Percentiles rank a stretch among this genome's conserved stretches.
These are phyloP conservation scores for Hygrocybe punicea DNA, from an alignment of 768 basidiomycete genomes.

Conservation along the genomic window DNA sequence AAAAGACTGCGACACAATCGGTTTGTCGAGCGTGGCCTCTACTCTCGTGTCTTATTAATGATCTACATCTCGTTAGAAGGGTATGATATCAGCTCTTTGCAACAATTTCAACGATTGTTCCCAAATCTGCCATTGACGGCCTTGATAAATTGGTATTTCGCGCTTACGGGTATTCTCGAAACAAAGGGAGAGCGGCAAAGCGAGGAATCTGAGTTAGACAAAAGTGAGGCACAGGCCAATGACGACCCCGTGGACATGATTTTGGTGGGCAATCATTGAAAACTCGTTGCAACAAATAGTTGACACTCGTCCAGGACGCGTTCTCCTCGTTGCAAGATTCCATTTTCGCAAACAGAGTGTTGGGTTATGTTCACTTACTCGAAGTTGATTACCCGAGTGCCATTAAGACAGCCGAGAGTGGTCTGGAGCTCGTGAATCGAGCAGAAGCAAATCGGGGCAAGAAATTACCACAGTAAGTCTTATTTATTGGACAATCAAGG, in stretches of 20 bases:
- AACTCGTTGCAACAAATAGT: conserved; percentile 2
- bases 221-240: too few species aligned
- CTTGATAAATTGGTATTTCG: conserved; percentile 65
- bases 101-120: conserved; percentile 62
- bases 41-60: conserved; percentile 4
- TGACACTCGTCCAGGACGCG: conserved; percentile 45
- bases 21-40: conserved; percentile 42
- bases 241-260: conserved; percentile 59
- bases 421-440: conserved; percentile 52
- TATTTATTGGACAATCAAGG: not conserved
- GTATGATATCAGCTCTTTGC: conserved; percentile 57
- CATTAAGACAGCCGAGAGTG: conserved; percentile 67
- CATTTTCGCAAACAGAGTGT: conserved; percentile 63
- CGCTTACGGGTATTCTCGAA: conserved; percentile 50
- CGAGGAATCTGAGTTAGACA: conserved; percentile 9
- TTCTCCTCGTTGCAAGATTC: conserved; percentile 51
- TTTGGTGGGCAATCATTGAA: conserved; percentile 46
- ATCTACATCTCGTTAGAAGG: conserved; percentile 42
- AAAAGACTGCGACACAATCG: conserved; percentile 60
- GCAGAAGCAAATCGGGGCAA: conserved; percentile 59
- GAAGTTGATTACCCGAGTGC: conserved; percentile 75
- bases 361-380: conserved; percentile 59
- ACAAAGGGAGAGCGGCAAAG: conserved; percentile 42
- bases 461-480: conserved; percentile 46
- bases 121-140: conserved; percentile 53